Percentiles rank a stretch among this genome's conserved stretches.
These are phyloP conservation scores for Cudoniella acicularis DNA, from an alignment of 495 filamentous ascomycete genomes.

Conservation along the genomic window DNA sequence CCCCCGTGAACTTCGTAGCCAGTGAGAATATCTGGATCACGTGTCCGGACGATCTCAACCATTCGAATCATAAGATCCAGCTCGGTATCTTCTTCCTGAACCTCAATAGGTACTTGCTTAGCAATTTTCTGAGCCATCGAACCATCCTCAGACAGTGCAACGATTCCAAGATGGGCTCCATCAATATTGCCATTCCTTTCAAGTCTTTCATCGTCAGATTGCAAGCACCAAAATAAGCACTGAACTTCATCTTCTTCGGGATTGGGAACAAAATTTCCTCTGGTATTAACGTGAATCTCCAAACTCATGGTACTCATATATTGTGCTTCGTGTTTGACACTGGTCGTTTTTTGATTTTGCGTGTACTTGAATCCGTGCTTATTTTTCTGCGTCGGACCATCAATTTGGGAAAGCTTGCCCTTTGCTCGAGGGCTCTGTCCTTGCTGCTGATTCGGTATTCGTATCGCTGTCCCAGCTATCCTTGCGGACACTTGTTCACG, in stretches of 20 bases:
- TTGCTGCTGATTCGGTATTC: too few species aligned
- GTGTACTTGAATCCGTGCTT: constrained; percentile 84
- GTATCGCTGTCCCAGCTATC: neutral
- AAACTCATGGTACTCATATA: constrained; percentile 97
- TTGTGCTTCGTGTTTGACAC: constrained; percentile 79
- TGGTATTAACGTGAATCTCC: constrained; percentile 91
- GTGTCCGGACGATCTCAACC: constrained; percentile 76
- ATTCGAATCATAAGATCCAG: constrained; percentile 78
- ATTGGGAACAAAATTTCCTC: constrained; percentile 75
- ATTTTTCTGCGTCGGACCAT: constrained; percentile 83
- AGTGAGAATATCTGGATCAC: constrained; percentile 91
- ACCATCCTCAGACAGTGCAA: constrained; percentile 58
- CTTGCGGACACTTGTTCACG: constrained; percentile 23
- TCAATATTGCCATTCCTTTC: constrained; percentile 50
- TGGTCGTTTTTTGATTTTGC: constrained; percentile 69
- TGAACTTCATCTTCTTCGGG: constrained; percentile 88
- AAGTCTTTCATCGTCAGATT: constrained; percentile 62
- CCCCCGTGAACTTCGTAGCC: constrained; percentile 92
- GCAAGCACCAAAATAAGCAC: constrained; percentile 86
- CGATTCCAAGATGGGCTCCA: constrained; percentile 54
- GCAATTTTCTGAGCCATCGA: constrained; percentile 46
- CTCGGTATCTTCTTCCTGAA: constrained; percentile 74
- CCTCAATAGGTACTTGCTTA: constrained; percentile 51
- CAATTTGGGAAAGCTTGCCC: constrained; percentile 73
- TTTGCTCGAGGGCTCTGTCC: constrained; percentile 15